Conservation (phyloP, 2,329 filamentous ascomycete genomes). For the Ramularia collo-cygni region DNA sequence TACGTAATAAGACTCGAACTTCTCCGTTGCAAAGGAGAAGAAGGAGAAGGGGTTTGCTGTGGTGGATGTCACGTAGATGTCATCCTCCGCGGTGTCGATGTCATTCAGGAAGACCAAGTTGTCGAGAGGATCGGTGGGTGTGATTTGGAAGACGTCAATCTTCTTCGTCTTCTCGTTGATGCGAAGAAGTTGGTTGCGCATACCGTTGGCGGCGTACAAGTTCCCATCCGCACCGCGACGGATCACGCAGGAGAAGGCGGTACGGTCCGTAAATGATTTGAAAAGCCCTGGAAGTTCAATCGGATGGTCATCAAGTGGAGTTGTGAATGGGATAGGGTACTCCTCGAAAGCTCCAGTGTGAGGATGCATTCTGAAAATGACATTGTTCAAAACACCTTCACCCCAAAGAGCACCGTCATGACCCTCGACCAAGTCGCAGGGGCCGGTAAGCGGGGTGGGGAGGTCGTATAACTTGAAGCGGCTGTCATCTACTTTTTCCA, state of each 20-base stretch:
- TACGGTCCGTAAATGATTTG: slow-evolving; percentile 5
- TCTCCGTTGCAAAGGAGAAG: slow-evolving; percentile 7
- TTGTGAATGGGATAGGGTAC: slow-evolving; percentile 17
- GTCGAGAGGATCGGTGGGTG: slow-evolving; percentile 11
- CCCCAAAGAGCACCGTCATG: slow-evolving; percentile 18
- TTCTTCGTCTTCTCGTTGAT: slow-evolving; percentile 7
- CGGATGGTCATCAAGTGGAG: slow-evolving; percentile 11
- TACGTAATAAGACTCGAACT: slow-evolving; percentile 8
- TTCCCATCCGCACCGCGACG: slow-evolving; percentile 9
- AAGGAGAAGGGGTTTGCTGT: slow-evolving; percentile 13
- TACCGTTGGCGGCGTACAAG: slow-evolving; percentile 9
- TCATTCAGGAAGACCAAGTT: slow-evolving; percentile 22
- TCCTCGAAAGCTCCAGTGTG: slow-evolving; percentile 12
- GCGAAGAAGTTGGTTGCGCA: slow-evolving; percentile 9
- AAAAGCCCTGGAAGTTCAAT: slow-evolving; percentile 6
- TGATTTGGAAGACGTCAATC: slow-evolving; percentile 5
- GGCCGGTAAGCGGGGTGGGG: slow-evolving; percentile 10
- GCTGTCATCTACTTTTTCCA: too few species aligned
- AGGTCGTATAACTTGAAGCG: slow-evolving; percentile 16
- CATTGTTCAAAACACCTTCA: slow-evolving; percentile 15
- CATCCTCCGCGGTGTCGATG: slow-evolving; percentile 15
- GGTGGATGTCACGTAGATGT: slow-evolving; percentile 19
- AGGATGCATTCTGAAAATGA: slow-evolving; percentile 16
- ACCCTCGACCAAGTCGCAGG: slow-evolving; percentile 15
- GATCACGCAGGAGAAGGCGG: slow-evolving; percentile 9